Base-by-base conservation (phyloP, 139 green algal species). In the Chlamydomonas incerta region DNA sequence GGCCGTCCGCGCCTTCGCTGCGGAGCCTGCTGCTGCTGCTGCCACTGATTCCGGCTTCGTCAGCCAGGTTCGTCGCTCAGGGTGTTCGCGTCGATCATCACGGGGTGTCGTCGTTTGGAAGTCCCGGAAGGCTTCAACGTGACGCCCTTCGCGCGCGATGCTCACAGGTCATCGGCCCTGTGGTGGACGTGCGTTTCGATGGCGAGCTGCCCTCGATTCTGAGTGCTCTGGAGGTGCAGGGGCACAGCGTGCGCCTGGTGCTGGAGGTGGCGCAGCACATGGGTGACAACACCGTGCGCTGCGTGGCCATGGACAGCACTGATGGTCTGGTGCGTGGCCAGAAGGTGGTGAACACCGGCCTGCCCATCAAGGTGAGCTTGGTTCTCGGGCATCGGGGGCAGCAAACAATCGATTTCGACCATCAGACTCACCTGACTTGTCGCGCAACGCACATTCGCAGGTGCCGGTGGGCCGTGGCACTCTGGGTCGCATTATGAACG, bases 401-500 rank as follows among this genome's bases (percentile, higher is more conserved):
- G 31, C 3, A 28, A 26, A 60, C 21, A 17, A 29, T 24, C 2
- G 70, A 57, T 20, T 23, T 31, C 60, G 60, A 34, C 13, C 65
- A 23, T 35, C 70, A 73, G 5, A 0, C 70, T 74, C 41, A 50
- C 41, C 41, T 5, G 41, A 8, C 6, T 50, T 5, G 41, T 50
- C 79, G 2, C 31, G 55, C 74, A 14, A n/a, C 62, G 23, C 20
- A 8, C n/a, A 67, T 67, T 34, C 66, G 86, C 92, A 98, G 95
- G 95, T 99, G 80, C 97, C 97, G 17, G 97, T 99, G 18, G 97
- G 97, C 28, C 94, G 96, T 46, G 95, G 97, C 73, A 99, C 98
- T 17, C 91, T 99, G 76, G 98, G 98, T 14, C 95, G 98, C 79
- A 99, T 99, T 93, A 98, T 99, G 84, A 99, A 99, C 88, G 98